Evolutionary conservation across 1,284 basidiomycete genomes (phyloP).

Genomic region (Omphalotus olearius): DNA sequence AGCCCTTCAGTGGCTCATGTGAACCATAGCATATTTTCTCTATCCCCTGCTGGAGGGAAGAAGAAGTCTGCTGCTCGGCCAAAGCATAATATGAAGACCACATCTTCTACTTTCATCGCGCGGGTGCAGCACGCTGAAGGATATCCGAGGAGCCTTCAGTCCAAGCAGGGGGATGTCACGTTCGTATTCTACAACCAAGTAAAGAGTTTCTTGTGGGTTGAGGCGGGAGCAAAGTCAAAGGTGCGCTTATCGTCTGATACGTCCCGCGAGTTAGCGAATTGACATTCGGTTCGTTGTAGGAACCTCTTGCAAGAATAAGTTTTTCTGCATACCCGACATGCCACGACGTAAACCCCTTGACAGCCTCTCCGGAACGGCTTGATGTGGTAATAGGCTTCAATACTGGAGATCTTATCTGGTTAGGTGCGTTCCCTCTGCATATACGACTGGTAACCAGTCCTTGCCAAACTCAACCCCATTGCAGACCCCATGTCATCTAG

Average conservation of each 20-base stretch:
- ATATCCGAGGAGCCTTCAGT: slow-evolving; percentile 65
- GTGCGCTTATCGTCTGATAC: slow-evolving; percentile 34
- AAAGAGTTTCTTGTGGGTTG: slow-evolving; percentile 80
- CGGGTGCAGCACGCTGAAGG: slow-evolving; percentile 79
- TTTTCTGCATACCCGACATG: slow-evolving; percentile 88
- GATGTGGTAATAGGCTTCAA: slow-evolving; percentile 93
- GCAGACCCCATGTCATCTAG: slow-evolving; percentile 79
- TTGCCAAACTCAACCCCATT: slow-evolving; percentile 1
- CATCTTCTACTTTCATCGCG: slow-evolving; percentile 86
- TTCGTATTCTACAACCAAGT: slow-evolving; percentile 83
- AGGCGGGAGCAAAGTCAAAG: slow-evolving; percentile 75
- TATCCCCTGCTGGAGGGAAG: slow-evolving; percentile 37
- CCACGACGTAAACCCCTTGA: slow-evolving; percentile 82
- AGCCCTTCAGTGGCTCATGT: slow-evolving; percentile 3
- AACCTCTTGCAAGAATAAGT: slow-evolving; percentile 80
- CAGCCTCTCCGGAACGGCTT: slow-evolving; percentile 72
- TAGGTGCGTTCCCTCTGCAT: slow-evolving; percentile 49
- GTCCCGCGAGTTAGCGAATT: slow-evolving; percentile 8
- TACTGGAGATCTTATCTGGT: slow-evolving; percentile 91
- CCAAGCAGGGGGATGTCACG: slow-evolving; percentile 77
- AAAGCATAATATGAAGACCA: slow-evolving; percentile 85
- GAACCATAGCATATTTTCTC: neutral
- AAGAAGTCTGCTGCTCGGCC: slow-evolving; percentile 67
- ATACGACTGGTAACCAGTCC: neutral
- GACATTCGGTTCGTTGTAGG: slow-evolving; percentile 41